Evolutionary conservation across 371 early-diverging fungal species (phyloP).

Genomic region (Phascolomyces articulosus): DNA sequence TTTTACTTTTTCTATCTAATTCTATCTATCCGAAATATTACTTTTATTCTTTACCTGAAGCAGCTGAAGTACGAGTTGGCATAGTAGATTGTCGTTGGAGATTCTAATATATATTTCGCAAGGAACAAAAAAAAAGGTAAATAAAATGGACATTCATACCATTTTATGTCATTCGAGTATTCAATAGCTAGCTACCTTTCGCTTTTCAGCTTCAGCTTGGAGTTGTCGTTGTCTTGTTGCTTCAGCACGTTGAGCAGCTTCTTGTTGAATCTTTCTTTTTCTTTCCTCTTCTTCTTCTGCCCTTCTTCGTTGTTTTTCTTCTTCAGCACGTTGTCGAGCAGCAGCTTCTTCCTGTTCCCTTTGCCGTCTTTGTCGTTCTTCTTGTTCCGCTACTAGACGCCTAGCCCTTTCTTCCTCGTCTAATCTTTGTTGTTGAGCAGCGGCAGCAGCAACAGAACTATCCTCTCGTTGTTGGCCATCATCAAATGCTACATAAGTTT

Average conservation of each 20-base stretch:
- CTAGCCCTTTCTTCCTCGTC: slow-evolving; percentile 12
- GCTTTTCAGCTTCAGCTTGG: slow-evolving; percentile 20
- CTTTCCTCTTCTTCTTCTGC: slow-evolving; percentile 28
- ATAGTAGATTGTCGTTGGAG: slow-evolving; percentile 10
- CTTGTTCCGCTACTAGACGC: not conserved
- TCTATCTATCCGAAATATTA: not conserved
- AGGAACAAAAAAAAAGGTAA: too few species aligned
- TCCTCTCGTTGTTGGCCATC: slow-evolving; percentile 8
- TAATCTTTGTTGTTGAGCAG: not conserved
- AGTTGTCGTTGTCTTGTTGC: slow-evolving; percentile 22
- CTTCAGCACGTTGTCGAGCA: slow-evolving; percentile 13
- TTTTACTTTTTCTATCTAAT: not conserved
- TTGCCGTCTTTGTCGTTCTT: slow-evolving; percentile 12
- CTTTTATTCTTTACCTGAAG: not conserved
- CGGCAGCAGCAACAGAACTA: not conserved
- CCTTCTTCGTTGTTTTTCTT: too few species aligned
- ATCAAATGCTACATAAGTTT: slow-evolving; percentile 50
- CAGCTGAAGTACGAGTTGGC: slow-evolving; percentile 12
- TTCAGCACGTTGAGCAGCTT: slow-evolving; percentile 30
- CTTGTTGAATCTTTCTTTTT: slow-evolving; percentile 21
- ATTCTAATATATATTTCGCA: not conserved
- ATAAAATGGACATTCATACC: too few species aligned
- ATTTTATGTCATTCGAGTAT: too few species aligned
- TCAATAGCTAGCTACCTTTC: slow-evolving; percentile 8
- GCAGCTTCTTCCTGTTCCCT: slow-evolving; percentile 10